Conservation (phyloP, 345 rosid genomes). For the Hibiscus tridactylites region DNA sequence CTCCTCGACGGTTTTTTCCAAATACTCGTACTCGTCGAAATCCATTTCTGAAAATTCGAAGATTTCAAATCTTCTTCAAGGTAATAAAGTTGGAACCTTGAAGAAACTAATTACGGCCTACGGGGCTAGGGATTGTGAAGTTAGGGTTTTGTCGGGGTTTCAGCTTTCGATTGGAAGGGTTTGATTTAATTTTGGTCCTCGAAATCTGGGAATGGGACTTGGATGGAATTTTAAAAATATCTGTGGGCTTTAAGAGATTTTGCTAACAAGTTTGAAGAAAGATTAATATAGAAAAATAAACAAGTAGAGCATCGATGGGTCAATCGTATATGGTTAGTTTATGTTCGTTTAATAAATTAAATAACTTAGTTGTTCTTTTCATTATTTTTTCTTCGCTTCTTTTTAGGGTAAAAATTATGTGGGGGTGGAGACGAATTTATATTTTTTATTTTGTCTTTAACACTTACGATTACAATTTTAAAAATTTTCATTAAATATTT, state of each 20-base stretch:
- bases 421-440: too few species aligned
- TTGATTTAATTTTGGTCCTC: background rate
- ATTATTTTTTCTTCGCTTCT: too few species aligned
- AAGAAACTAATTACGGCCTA: background rate
- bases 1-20: slow-evolving; percentile 81
- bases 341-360: too few species aligned
- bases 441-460: too few species aligned
- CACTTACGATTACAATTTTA: too few species aligned
- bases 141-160: slow-evolving; percentile 18
- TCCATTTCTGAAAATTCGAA: slow-evolving; percentile 34
- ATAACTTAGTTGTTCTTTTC: too few species aligned
- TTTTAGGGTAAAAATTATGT: too few species aligned
- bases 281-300: background rate
- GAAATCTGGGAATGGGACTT: background rate
- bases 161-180: background rate
- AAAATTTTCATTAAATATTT: too few species aligned
- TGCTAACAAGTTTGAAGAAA: background rate
- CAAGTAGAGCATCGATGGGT: background rate
- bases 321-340: too few species aligned
- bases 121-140: background rate
- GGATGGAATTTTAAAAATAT: background rate
- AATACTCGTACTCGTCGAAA: slow-evolving; percentile 91
- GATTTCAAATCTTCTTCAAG: slow-evolving; percentile 17
- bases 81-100: slow-evolving; percentile 12
- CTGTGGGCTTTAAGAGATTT: background rate